Conservation (phyloP, 2,329 filamentous ascomycete species). For the Rhinocladiella mackenziei region DNA sequence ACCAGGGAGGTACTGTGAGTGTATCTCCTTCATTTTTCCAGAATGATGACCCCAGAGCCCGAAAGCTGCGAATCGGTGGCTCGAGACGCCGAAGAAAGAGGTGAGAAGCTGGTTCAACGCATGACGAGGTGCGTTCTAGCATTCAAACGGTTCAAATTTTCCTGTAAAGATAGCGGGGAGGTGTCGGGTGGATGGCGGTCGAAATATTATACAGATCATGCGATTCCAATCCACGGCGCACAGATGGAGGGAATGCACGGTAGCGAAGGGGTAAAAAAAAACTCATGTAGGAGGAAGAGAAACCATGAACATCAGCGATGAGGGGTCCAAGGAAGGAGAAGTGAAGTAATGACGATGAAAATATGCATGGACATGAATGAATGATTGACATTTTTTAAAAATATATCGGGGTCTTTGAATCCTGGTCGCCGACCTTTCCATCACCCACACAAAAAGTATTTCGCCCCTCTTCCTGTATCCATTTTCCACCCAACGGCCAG, state of each 20-base stretch:
- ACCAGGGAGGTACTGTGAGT: constrained; percentile 36
- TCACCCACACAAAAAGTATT: background rate
- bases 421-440: background rate
- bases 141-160: constrained; percentile 38
- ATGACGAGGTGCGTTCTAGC: constrained; percentile 50
- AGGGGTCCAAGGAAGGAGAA: no score
- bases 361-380: no score
- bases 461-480: background rate
- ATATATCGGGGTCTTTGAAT: background rate
- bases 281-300: no score
- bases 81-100: constrained; percentile 42
- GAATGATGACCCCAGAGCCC: constrained; percentile 36
- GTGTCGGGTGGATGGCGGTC: background rate
- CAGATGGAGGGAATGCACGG: no score
- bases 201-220: constrained; percentile 5
- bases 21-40: constrained; percentile 35
- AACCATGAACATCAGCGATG: no score
- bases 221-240: no score
- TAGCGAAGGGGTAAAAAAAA: no score
- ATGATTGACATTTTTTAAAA: no score
- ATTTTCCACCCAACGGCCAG: background rate
- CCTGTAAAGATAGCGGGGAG: background rate
- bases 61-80: constrained; percentile 37
- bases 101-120: constrained; percentile 48
- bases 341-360: no score